These are phyloP conservation scores for Auricularia heimuer DNA, from an alignment of 768 basidiomycete species.

Conservation along the genomic window DNA sequence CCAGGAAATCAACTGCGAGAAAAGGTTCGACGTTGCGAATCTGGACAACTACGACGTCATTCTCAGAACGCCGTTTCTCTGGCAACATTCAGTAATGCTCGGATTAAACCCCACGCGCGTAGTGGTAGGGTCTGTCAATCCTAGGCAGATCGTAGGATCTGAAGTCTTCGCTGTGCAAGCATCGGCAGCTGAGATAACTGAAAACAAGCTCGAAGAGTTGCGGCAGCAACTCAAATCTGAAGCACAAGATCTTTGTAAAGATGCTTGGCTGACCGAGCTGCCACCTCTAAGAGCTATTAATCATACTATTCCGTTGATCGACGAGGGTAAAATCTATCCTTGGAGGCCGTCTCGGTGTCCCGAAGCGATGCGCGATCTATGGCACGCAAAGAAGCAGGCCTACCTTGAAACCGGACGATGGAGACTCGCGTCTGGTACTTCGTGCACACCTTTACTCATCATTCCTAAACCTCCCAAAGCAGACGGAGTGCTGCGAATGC, in stretches of 20 bases:
- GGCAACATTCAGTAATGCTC: slow-evolving; percentile 18
- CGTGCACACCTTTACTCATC: slow-evolving; percentile 7
- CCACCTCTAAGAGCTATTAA: slow-evolving; percentile 33
- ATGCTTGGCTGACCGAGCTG: slow-evolving; percentile 14
- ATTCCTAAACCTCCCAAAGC: not conserved
- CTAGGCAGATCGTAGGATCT: not conserved
- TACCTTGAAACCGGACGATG: slow-evolving; percentile 9
- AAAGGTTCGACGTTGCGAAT: slow-evolving; percentile 24
- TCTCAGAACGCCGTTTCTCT: slow-evolving; percentile 28
- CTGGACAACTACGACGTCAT: slow-evolving; percentile 28
- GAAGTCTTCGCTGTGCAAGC: not conserved
- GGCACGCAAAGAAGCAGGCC: slow-evolving; percentile 15
- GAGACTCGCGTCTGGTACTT: not conserved
- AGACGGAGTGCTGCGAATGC: not conserved
- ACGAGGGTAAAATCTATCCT: slow-evolving; percentile 22
- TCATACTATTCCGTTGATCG: slow-evolving; percentile 31
- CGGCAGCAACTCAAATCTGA: not conserved
- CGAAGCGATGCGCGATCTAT: slow-evolving; percentile 22
- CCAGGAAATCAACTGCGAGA: not conserved
- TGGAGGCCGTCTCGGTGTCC: slow-evolving; percentile 26
- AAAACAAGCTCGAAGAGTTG: not conserved
- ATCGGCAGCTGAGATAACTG: not conserved
- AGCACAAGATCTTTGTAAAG: not conserved
- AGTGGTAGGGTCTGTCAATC: not conserved
- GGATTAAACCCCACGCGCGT: slow-evolving; percentile 14